These are phyloP conservation scores for Tetrahymena malaccensis DNA, from an alignment of 73 alveolate genomes.

Conservation along the genomic window DNA sequence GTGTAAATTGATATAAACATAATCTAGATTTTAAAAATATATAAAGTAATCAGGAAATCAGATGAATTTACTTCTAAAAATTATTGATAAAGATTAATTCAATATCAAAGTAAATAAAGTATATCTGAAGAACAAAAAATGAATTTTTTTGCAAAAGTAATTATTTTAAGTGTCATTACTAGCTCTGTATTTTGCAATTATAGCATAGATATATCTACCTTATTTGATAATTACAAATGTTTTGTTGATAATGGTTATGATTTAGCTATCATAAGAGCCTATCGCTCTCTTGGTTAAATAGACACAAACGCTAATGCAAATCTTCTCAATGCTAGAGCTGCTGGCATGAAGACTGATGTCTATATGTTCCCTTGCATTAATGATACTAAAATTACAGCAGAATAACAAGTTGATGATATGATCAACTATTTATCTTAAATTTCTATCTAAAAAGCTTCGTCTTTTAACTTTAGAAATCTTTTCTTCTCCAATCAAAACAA, in stretches of 20 bases:
- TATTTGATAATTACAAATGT: background rate
- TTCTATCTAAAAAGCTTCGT: background rate
- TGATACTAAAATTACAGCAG: background rate
- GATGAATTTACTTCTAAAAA: background rate
- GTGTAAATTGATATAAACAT: background rate
- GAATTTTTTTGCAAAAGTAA: background rate
- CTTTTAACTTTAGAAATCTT: background rate
- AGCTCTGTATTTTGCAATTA: background rate
- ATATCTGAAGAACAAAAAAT: too few species aligned
- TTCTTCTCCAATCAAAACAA: background rate
- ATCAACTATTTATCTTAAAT: background rate
- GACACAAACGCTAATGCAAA: background rate
- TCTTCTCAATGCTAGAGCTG: background rate
- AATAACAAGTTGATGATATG: background rate
- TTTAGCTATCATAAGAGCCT: background rate
- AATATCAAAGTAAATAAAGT: background rate
- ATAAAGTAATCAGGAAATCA: background rate
- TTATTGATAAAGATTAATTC: too few species aligned
- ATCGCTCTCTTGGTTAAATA: background rate
- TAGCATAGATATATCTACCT: background rate
- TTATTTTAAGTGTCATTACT: background rate
- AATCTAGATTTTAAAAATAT: background rate
- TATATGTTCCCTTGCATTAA: background rate
- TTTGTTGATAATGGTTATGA: background rate
- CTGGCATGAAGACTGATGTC: background rate